Evolutionary conservation across 2,329 filamentous ascomycete species (phyloP), one percentile per base, ranked within the genome.

Genomic region (Beauveria sp.): DNA sequence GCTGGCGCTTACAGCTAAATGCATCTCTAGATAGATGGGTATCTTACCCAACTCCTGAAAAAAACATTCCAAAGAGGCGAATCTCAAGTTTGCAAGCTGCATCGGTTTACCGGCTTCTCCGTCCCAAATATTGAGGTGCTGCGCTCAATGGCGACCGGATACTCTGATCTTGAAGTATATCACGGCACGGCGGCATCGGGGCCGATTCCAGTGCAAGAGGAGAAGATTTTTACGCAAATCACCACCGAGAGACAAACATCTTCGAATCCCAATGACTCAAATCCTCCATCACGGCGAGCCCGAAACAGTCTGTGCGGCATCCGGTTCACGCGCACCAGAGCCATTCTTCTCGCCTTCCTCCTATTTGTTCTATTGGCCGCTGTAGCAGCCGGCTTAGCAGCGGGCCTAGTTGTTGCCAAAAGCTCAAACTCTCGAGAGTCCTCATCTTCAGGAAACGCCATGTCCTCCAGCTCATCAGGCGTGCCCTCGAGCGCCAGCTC

Each of bases 161-260:
- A 63, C 52, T 63, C 62, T 24, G 57, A 63, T 43, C 57, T 63
- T 31, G 45, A 61, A 53, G 62, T 63, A 34, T 45, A 43, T 42
- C 34, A 46, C 42, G 28, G n/a, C 50, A 26, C 42, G 3, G 22
- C 43, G 9, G 20, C 57, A 14, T n/a, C 34, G 6, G 57, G 6
- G 18, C 57, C 48, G 20, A 58, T 61, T 9, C 28, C 20, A 8
- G 57, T 45, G 16, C 43, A 43, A 14, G 57, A 52, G 18, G 50
- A 59, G 18, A 56, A 58, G 24, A 51, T 49, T 10, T 16, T 34
- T 10, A 48, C 20, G 24, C 12, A 38, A 26, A 31, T n/a, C 18
- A 43, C 31, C 34, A 24, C 50, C n/a, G 4, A 26, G 9, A 16
- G 4, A n/a, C n/a, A 6, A 31, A 14, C 43, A 3, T 28, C 52